Base-by-base conservation (phyloP, 176 grass and related monocot species). In the Carex kokanica region DNA sequence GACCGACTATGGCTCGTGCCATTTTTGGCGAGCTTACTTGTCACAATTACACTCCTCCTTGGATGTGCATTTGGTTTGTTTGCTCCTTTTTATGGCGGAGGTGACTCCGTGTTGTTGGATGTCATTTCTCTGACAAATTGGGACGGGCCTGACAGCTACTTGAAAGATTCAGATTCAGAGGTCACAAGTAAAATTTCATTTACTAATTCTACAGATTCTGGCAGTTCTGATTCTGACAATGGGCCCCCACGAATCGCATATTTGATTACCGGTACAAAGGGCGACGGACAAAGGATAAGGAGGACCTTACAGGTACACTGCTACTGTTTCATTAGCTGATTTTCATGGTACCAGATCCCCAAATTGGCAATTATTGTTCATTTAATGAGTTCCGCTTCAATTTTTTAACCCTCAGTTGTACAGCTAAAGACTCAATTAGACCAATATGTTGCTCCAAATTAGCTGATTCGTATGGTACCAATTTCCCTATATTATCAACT, bases 1-100 rank as follows among this genome's bases (percentile, higher is more conserved):
- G 93, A 98, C 86, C 89, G 91, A 63, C 72, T 93, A 24, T 98
- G 96, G 96, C 84, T 98, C 20, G 84, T 95, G 21, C 93, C 96
- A 13, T 98, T 98, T 77, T 32, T 93, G 10, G 89, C 89, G 8
- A 98, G 91, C 67, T 64, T 98, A 24, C 89, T 98, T 41, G 86
- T 95, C 8, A 91, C 88, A 20, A 60, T 81, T 32, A 89, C 89
- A 16, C 88, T 98, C 68, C 54, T 98, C 61, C 69, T 98, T 38
- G 93, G 93, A 52, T 84, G 82, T 8, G 64, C 84, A 10, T 93
- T 86, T 69, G 93, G 96, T 36, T 81, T 98, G 43, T 95, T 98
- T 86, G 83, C 96, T 0, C 89, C 89, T 58, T 88, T 84, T 27
- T 87, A 83, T 32, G 64, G 27, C 27, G 60, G 49, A 65, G 75